Conservation (phyloP, 2,329 filamentous ascomycete genomes). For the Pleurostoma richardsiae region DNA sequence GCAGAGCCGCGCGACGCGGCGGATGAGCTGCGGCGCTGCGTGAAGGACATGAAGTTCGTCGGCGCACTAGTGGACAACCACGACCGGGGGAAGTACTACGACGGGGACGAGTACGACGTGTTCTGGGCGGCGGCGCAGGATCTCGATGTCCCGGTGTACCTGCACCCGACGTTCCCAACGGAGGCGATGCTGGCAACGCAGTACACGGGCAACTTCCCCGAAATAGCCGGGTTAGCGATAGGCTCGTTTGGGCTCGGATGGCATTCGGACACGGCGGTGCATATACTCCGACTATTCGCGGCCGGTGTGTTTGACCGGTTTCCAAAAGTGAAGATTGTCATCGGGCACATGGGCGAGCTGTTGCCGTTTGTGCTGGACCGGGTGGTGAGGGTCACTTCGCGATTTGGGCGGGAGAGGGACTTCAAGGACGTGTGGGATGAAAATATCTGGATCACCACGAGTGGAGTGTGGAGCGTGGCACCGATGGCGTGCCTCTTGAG, state of each 20-base stretch:
- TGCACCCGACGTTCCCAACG: conserved; percentile 31
- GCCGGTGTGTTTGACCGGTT: conserved; percentile 50
- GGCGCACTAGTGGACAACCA: conserved; percentile 42
- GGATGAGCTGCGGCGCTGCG: conserved; percentile 30
- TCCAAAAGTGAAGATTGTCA: conserved; percentile 46
- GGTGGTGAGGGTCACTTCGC: conserved; percentile 19
- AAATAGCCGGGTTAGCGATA: conserved; percentile 22
- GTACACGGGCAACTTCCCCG: conserved; percentile 23
- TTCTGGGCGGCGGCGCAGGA: conserved; percentile 32
- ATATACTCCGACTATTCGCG: conserved; percentile 43
- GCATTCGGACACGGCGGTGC: conserved; percentile 44
- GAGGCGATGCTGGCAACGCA: conserved; percentile 13
- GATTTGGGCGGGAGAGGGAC: conserved; percentile 22
- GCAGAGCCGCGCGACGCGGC: conserved; percentile 29
- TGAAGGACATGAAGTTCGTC: conserved; percentile 37
- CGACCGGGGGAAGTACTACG: conserved; percentile 31
- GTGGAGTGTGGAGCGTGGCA: conserved; percentile 44
- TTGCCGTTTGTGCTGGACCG: conserved; percentile 51
- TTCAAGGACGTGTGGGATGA: conserved; percentile 47
- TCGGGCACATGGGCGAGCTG: conserved; percentile 48
- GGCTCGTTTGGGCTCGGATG: conserved; percentile 40
- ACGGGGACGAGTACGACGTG: conserved; percentile 33
- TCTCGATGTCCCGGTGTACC: conserved; percentile 35
- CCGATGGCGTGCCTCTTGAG: conserved; percentile 37
- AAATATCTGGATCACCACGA: conserved; percentile 55